Conservation (phyloP, 1,284 basidiomycete genomes). For the Mycena sp. region DNA sequence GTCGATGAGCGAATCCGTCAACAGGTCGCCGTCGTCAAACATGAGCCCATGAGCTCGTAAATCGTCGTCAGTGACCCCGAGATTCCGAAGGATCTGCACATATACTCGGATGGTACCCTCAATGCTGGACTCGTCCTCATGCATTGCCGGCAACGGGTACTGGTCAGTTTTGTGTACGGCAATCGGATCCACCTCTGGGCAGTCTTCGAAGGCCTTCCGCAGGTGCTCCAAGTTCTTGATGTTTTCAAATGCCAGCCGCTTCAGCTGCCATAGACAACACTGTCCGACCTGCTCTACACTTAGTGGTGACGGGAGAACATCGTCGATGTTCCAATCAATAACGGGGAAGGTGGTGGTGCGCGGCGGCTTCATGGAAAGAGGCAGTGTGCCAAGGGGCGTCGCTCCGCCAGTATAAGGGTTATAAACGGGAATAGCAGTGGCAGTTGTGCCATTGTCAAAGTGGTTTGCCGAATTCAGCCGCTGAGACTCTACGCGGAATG, state of each 20-base stretch:
- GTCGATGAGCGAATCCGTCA: not conserved
- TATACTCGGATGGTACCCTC: constrained; percentile 6
- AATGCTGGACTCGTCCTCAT: constrained; percentile 33
- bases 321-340: not conserved
- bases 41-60: constrained; percentile 28
- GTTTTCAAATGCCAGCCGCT: constrained; percentile 21
- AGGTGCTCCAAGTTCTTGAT: constrained; percentile 16
- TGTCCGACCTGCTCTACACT: not conserved
- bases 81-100: not conserved
- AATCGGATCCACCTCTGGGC: constrained; percentile 27
- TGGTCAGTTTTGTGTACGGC: constrained; percentile 30
- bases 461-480: no score
- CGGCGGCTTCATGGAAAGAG: constrained; percentile 25
- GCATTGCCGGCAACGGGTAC: constrained; percentile 32
- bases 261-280: constrained; percentile 27
- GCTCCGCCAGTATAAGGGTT: constrained; percentile 15
- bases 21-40: constrained; percentile 31
- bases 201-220: not conserved
- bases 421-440: constrained; percentile 35
- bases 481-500: no score
- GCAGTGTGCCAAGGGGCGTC: constrained; percentile 22
- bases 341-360: constrained; percentile 4
- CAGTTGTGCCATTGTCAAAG: no score
- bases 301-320: not conserved
- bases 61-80: constrained; percentile 9